These are phyloP conservation scores for Aaosphaeria pasadenensis DNA, from an alignment of 2,329 filamentous ascomycete species.

Conservation along the genomic window DNA sequence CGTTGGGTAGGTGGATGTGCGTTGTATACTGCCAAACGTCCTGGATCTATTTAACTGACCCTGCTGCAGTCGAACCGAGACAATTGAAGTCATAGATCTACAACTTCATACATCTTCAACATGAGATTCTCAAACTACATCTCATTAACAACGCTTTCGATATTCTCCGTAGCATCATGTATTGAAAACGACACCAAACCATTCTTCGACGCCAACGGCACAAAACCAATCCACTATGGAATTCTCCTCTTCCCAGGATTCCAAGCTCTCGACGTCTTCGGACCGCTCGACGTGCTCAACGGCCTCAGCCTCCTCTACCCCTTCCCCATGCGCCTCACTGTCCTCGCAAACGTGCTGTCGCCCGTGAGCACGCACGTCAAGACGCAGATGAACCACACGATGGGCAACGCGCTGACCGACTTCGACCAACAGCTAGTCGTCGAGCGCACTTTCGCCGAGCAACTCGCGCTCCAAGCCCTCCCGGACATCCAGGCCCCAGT, in stretches of 20 bases:
- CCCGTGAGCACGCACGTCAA: slow-evolving; percentile 28
- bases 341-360: slow-evolving; percentile 31
- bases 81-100: too few relatives aligned
- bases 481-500: neutral
- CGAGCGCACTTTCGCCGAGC: slow-evolving; percentile 53
- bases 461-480: slow-evolving; percentile 29
- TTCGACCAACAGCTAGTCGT: slow-evolving; percentile 43
- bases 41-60: too few relatives aligned
- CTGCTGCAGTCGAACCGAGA: too few relatives aligned
- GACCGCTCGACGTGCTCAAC: slow-evolving; percentile 48
- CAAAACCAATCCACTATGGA: slow-evolving; percentile 5
- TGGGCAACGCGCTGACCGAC: slow-evolving; percentile 16
- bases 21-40: too few relatives aligned
- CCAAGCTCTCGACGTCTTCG: slow-evolving; percentile 38
- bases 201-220: neutral
- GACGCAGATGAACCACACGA: slow-evolving; percentile 1
- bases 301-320: slow-evolving; percentile 24
- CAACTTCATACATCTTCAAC: too few relatives aligned
- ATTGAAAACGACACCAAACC: neutral
- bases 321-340: slow-evolving; percentile 22
- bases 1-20: too few relatives aligned
- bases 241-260: slow-evolving; percentile 37
- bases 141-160: too few relatives aligned
- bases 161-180: neutral
- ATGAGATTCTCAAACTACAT: too few relatives aligned